Base-by-base conservation (phyloP, 1,284 basidiomycete genomes). In the Cryptococcus hybrid region DNA sequence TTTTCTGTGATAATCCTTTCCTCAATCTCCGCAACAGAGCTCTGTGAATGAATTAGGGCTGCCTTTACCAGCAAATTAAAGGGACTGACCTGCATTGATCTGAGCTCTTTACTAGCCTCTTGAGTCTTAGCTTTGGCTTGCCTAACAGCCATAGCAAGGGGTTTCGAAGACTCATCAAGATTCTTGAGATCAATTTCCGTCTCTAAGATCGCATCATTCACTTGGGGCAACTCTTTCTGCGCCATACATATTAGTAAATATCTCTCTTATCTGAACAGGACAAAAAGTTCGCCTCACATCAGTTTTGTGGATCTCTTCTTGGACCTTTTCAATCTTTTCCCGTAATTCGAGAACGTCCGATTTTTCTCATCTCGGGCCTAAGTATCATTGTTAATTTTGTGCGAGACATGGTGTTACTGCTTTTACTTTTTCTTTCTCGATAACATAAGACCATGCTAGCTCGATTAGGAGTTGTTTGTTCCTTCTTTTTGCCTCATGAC, bases 381-480 rank as follows among this genome's bases (percentile, higher is more conserved):
- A 24, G 24, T 24, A 24, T 24, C 24, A 24, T 24, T 24, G 24
- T 24, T 24, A 24, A 24, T 24, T 24, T 24, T 24, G 24, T 12
- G 24, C 24, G 24, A 24, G 24, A 24, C 24, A 24, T 24, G 24
- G 24, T 24, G 24, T 24, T 24, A 7, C 12, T 36, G 12, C 3
- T 37, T 34, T 54, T 65, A 82, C 90, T 46, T 80, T 76, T 69
- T 90, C 83, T 69, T 92, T 92, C 11, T 80, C 80, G 3, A 82
- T 82, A 11, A 98, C 92, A 68, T 90, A 89, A 7, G 90, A 84
- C 95, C 95, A 98, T 0, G 90, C 91, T 8, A 91, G 77, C 75
- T 94, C 89, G 62, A 86, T 85, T 11, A 54, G 46, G 7, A 62
- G 15, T 1, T 45, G 9, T 3, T 57, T 56, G 1, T 60, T 47